A percentile compares a stretch with the other conserved stretches of the same genome.
phyloP scores from a whole-genome alignment of 1,139 yeast genomes.

The Wickerhamomyces sp. region DNA sequence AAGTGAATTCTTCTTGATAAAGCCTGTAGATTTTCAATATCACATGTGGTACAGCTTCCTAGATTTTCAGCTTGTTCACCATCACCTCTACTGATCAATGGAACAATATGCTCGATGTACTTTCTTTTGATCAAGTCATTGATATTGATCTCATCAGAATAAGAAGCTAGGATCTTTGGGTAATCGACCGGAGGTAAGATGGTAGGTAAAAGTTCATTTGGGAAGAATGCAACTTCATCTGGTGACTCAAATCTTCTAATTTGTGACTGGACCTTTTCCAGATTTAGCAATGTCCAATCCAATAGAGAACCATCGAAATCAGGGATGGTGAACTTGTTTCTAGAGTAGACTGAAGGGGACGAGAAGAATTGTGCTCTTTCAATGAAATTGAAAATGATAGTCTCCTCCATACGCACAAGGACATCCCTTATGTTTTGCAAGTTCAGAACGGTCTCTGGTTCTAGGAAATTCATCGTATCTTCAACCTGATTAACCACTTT shows the following conservation, averaged over 20 bases:
- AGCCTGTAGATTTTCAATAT: constrained; percentile 82
- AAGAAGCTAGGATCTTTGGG: constrained; percentile 72
- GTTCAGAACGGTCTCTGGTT: constrained; percentile 78
- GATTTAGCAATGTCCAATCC: constrained; percentile 77
- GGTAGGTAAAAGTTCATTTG: constrained; percentile 56
- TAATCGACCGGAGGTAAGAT: constrained; percentile 76
- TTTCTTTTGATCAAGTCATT: constrained; percentile 61
- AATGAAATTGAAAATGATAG: constrained; percentile 85
- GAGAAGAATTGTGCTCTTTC: constrained; percentile 87
- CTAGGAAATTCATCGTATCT: constrained; percentile 69
- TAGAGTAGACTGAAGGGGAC: constrained; percentile 70
- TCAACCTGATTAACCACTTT: too few relatives aligned
- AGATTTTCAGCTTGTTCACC: constrained; percentile 84
- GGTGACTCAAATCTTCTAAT: constrained; percentile 91
- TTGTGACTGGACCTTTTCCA: constrained; percentile 78
- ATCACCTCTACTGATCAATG: constrained; percentile 57
- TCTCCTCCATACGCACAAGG: constrained; percentile 90
- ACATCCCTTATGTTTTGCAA: constrained; percentile 79
- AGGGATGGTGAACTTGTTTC: constrained; percentile 53
- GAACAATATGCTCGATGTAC: constrained; percentile 70
- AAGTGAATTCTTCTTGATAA: constrained; percentile 93
- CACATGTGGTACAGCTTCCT: constrained; percentile 83
- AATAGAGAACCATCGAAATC: constrained; percentile 75
- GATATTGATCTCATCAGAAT: constrained; percentile 70
- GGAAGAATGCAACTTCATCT: constrained; percentile 91